phyloP scores from a whole-genome alignment of 257 asterid genomes.

The Euphrasia confusa region DNA sequence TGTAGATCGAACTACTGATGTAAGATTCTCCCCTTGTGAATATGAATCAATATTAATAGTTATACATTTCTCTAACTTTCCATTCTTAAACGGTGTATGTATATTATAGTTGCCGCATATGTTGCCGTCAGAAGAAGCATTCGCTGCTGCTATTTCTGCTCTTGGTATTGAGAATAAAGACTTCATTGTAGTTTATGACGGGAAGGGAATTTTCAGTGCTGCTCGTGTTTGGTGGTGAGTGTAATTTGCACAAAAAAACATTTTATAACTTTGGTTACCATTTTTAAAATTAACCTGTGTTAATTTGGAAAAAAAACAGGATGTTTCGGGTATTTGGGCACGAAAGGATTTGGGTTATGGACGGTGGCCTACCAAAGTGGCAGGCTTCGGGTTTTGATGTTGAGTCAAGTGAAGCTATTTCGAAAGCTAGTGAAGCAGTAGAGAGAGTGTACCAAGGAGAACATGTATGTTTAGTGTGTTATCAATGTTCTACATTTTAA shows the following conservation, averaged over 20 bases:
- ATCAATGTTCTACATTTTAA: not conserved
- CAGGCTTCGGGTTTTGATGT: conserved; percentile 52
- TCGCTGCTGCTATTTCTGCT: conserved; percentile 85
- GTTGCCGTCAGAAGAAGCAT: conserved; percentile 86
- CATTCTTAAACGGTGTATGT: conserved; percentile 18
- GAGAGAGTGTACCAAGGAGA: conserved; percentile 71
- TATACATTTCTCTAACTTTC: conserved; percentile 1
- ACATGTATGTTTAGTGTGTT: conserved; percentile 22
- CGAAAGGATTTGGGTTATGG: conserved; percentile 49
- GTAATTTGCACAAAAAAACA: too few relatives aligned
- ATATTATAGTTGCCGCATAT: conserved; percentile 67
- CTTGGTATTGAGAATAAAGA: conserved; percentile 80
- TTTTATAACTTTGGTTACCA: not conserved
- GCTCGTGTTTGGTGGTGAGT: conserved; percentile 90
- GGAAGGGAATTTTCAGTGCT: conserved; percentile 72
- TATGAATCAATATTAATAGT: not conserved
- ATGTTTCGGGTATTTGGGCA: conserved; percentile 94
- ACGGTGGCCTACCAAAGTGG: conserved; percentile 81
- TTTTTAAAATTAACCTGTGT: not conserved
- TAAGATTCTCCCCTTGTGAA: conserved; percentile 33
- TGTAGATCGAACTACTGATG: conserved; percentile 57
- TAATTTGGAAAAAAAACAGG: conserved; percentile 40
- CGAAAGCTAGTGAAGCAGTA: conserved; percentile 84
- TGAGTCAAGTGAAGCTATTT: conserved; percentile 76
- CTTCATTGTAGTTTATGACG: conserved; percentile 70